Evolutionary conservation across 2,329 filamentous ascomycete species (phyloP).

Genomic region (Sporothrix euskadiensis): DNA sequence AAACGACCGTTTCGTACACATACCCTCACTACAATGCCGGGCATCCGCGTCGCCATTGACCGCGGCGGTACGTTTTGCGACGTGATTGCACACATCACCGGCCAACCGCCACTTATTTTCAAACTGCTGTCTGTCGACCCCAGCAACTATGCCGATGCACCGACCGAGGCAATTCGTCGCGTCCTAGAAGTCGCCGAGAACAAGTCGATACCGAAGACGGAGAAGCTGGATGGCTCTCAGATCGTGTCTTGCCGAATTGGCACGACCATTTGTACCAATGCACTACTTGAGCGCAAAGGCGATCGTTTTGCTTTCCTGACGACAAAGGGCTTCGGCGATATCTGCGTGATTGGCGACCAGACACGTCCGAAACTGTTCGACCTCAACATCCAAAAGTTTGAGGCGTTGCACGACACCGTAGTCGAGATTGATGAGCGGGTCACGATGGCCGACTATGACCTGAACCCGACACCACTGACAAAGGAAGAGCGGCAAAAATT

Average conservation of each 20-base stretch:
- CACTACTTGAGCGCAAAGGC: slow-evolving; percentile 83
- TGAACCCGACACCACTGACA: slow-evolving; percentile 16
- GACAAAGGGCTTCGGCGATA: slow-evolving; percentile 73
- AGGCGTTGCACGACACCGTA: slow-evolving; percentile 79
- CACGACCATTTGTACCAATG: slow-evolving; percentile 92
- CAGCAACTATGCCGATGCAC: slow-evolving; percentile 66
- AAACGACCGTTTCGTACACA: not conserved
- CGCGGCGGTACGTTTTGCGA: slow-evolving; percentile 31
- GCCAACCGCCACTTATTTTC: slow-evolving; percentile 43
- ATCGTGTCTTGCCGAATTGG: slow-evolving; percentile 66
- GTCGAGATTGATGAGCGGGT: slow-evolving; percentile 87
- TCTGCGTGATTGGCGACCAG: slow-evolving; percentile 89
- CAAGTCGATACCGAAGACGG: slow-evolving; percentile 51
- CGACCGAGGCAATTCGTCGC: slow-evolving; percentile 67
- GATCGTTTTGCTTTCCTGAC: slow-evolving; percentile 81
- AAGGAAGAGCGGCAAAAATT: not conserved
- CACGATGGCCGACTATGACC: slow-evolving; percentile 66
- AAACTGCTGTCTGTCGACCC: slow-evolving; percentile 70
- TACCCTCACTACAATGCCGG: not conserved
- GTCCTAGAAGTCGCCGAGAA: slow-evolving; percentile 41
- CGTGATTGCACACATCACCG: slow-evolving; percentile 37
- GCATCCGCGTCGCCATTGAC: slow-evolving; percentile 15
- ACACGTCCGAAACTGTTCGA: slow-evolving; percentile 88
- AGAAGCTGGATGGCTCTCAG: not conserved
- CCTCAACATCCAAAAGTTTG: slow-evolving; percentile 78